phyloP scores from a whole-genome alignment of 2,329 filamentous ascomycete species.

The Penicillium hordei region DNA sequence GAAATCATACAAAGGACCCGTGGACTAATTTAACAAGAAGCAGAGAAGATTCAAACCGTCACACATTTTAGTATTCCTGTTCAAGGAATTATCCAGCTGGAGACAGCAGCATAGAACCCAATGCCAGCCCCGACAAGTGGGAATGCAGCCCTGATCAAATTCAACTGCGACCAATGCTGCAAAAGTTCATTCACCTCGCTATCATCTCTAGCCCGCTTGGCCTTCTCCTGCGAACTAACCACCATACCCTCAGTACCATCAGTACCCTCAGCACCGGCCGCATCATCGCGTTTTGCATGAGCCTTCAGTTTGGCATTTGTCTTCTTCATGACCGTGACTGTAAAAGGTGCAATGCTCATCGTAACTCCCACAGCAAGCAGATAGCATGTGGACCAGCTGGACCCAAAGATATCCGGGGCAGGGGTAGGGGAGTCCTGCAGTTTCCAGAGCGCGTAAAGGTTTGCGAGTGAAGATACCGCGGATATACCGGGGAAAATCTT shows the following conservation, averaged over 20 bases:
- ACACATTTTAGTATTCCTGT: neutral
- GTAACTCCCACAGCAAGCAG: slow-evolving; percentile 24
- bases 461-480: slow-evolving; percentile 54
- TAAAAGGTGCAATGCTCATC: slow-evolving; percentile 30
- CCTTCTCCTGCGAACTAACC: slow-evolving; percentile 21
- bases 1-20: neutral
- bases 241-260: slow-evolving; percentile 20
- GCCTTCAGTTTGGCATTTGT: slow-evolving; percentile 28
- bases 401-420: slow-evolving; percentile 9
- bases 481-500: slow-evolving; percentile 53
- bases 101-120: slow-evolving; percentile 23
- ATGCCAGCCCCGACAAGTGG: slow-evolving; percentile 28
- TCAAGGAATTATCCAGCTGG: slow-evolving; percentile 6
- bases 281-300: slow-evolving; percentile 27
- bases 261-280: slow-evolving; percentile 23
- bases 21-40: neutral
- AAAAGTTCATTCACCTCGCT: slow-evolving; percentile 18
- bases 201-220: slow-evolving; percentile 22
- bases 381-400: slow-evolving; percentile 21
- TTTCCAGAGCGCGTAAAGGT: slow-evolving; percentile 42
- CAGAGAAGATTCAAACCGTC: neutral
- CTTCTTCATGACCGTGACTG: slow-evolving; percentile 25
- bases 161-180: slow-evolving; percentile 25
- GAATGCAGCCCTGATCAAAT: slow-evolving; percentile 25
- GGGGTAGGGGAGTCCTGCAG: slow-evolving; percentile 10